These are phyloP conservation scores for Collybiopsis confluens DNA, from an alignment of 768 basidiomycete species.

Conservation along the genomic window DNA sequence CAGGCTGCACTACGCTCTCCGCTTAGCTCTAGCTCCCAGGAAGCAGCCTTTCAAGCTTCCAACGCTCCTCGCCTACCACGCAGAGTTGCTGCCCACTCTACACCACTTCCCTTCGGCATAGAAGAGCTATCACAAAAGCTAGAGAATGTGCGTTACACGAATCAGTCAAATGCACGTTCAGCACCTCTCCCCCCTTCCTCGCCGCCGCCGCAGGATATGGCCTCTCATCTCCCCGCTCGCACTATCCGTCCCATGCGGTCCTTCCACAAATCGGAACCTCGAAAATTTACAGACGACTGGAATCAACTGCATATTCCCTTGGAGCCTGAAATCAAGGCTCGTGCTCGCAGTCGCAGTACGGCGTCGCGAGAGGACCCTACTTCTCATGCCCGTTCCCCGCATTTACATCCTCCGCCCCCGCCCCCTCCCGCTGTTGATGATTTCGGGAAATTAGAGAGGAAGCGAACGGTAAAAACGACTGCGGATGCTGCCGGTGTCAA, in stretches of 20 bases:
- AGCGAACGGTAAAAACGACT: slow-evolving; percentile 9
- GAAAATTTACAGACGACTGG: neutral
- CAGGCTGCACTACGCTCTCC: neutral
- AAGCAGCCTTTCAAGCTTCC: slow-evolving; percentile 34
- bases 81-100: slow-evolving; percentile 38
- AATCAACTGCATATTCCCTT: slow-evolving; percentile 25
- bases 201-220: neutral
- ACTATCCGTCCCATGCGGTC: slow-evolving; percentile 50
- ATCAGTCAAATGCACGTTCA: slow-evolving; percentile 5
- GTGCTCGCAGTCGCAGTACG: slow-evolving; percentile 18
- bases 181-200: neutral
- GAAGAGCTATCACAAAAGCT: slow-evolving; percentile 61
- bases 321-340: slow-evolving; percentile 26
- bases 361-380: slow-evolving; percentile 2
- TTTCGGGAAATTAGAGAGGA: neutral
- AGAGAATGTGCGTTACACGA: slow-evolving; percentile 40
- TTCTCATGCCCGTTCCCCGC: neutral
- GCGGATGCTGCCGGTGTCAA: slow-evolving; percentile 11
- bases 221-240: neutral
- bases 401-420: neutral
- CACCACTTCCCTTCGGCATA: slow-evolving; percentile 38
- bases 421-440: neutral
- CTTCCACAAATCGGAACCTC: slow-evolving; percentile 37
- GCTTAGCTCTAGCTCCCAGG: slow-evolving; percentile 28
- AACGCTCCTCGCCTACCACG: slow-evolving; percentile 33